These are phyloP conservation scores for Kwoniella shivajii DNA, from an alignment of 1,284 basidiomycete species.

Conservation along the genomic window DNA sequence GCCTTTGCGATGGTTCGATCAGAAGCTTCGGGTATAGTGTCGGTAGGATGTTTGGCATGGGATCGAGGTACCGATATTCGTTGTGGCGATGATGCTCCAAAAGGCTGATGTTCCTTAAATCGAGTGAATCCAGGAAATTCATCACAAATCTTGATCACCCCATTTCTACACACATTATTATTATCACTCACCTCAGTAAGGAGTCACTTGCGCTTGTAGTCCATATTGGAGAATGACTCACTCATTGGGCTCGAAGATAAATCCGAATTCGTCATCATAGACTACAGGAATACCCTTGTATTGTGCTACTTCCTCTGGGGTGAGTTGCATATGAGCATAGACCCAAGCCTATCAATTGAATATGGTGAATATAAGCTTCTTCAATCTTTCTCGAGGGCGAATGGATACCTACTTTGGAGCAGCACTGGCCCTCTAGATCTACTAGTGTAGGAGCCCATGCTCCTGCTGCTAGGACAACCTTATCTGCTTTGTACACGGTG, in stretches of 20 bases:
- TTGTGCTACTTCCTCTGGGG: constrained; percentile 40
- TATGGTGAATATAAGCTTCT: not conserved
- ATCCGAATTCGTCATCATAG: constrained; percentile 36
- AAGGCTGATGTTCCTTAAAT: constrained; percentile 24
- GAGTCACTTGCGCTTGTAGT: not conserved
- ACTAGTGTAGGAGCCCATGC: constrained; percentile 50
- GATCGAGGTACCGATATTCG: constrained; percentile 48
- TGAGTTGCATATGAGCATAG: constrained; percentile 48
- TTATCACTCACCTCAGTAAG: not conserved
- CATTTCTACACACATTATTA: constrained; percentile 5
- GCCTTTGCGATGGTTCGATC: constrained; percentile 27
- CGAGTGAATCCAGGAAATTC: constrained; percentile 43
- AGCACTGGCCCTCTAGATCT: constrained; percentile 50
- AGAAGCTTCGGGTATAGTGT: constrained; percentile 43
- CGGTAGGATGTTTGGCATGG: constrained; percentile 46
- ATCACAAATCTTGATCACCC: constrained; percentile 43
- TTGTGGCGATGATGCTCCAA: constrained; percentile 19
- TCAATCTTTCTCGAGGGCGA: not conserved
- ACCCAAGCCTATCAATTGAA: constrained; percentile 40
- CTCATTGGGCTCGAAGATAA: constrained; percentile 39
- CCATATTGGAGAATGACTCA: constrained; percentile 14
- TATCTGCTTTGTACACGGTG: constrained; percentile 35
- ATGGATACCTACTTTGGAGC: constrained; percentile 39
- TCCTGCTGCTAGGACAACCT: constrained; percentile 50
- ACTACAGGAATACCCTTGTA: constrained; percentile 35